Evolutionary conservation across 768 basidiomycete species (phyloP).

Genomic region (Suillus sp.): DNA sequence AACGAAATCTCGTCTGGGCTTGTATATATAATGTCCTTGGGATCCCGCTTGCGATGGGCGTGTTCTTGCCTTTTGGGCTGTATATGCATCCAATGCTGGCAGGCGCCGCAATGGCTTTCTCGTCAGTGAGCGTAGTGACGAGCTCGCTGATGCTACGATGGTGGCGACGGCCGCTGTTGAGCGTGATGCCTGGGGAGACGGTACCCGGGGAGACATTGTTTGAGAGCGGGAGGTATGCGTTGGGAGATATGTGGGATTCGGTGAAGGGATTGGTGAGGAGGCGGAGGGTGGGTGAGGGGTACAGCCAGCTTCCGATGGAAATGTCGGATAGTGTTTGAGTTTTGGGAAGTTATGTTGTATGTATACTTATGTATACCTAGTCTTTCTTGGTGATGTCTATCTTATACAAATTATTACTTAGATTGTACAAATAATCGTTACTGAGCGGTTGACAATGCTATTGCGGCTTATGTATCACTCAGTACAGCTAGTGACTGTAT

Average conservation of each 20-base stretch:
- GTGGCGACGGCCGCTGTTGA: slow-evolving; percentile 75
- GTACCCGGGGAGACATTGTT: slow-evolving; percentile 38
- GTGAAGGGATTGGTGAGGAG: slow-evolving; percentile 42
- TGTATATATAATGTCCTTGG: slow-evolving; percentile 92
- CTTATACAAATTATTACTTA: not conserved
- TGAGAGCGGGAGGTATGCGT: slow-evolving; percentile 43
- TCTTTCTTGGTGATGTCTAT: not conserved
- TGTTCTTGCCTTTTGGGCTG: slow-evolving; percentile 88
- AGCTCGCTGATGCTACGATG: slow-evolving; percentile 84
- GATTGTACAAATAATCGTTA: not conserved
- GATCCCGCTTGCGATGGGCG: slow-evolving; percentile 97
- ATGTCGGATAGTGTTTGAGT: slow-evolving; percentile 43
- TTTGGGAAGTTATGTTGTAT: not conserved
- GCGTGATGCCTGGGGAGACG: slow-evolving; percentile 68
- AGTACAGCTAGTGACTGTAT: too few relatives aligned
- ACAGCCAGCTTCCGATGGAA: slow-evolving; percentile 74
- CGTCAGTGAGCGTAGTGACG: slow-evolving; percentile 92
- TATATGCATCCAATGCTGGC: slow-evolving; percentile 99
- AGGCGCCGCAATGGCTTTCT: slow-evolving; percentile 98
- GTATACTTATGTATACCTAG: not conserved
- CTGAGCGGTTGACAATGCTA: not conserved
- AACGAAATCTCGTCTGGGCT: slow-evolving; percentile 94
- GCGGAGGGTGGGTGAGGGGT: slow-evolving; percentile 50
- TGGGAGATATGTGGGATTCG: slow-evolving; percentile 52
- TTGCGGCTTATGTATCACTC: too few relatives aligned